A percentile compares a stretch with the other conserved stretches of the same genome.
These are phyloP conservation scores for Trichoderma aggressivum DNA, from an alignment of 2,329 filamentous ascomycete species.

Conservation along the genomic window DNA sequence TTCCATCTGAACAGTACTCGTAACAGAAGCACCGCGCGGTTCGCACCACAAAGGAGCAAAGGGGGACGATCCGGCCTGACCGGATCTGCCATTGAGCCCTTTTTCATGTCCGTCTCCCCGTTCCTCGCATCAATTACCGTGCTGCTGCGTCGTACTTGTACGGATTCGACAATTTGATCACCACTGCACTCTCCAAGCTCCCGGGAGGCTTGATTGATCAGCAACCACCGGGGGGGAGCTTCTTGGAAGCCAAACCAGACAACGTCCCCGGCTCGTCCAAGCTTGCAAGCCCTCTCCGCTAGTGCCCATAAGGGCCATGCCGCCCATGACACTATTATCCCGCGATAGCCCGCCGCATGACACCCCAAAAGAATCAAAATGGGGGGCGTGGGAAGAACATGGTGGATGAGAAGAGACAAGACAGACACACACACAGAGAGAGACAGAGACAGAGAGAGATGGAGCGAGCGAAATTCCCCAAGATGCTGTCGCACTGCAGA, in stretches of 20 bases:
- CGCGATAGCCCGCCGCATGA: constrained; percentile 16
- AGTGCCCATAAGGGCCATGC: constrained; percentile 8
- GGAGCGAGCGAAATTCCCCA: background rate
- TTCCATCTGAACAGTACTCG: background rate
- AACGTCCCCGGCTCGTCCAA: background rate
- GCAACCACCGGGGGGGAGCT: background rate
- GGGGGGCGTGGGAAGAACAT: background rate
- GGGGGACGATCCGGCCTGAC: constrained; percentile 10
- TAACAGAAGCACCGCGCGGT: background rate
- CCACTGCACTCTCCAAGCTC: background rate
- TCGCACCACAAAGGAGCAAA: background rate
- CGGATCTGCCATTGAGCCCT: constrained; percentile 11
- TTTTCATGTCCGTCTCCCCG: background rate
- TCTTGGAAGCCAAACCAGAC: background rate
- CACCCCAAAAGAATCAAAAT: constrained; percentile 1
- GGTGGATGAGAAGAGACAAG: background rate
- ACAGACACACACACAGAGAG: background rate
- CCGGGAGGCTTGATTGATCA: constrained; percentile 11
- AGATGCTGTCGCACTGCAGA: constrained; percentile 4
- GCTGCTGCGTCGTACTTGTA: background rate
- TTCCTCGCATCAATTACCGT: background rate
- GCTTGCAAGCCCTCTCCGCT: background rate
- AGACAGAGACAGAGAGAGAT: background rate
- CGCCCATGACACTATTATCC: constrained; percentile 11
- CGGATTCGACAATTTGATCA: background rate